Evolutionary conservation across 352 stramenopile genomes (phyloP).

Genomic region (Globisporangium carolinianum): DNA sequence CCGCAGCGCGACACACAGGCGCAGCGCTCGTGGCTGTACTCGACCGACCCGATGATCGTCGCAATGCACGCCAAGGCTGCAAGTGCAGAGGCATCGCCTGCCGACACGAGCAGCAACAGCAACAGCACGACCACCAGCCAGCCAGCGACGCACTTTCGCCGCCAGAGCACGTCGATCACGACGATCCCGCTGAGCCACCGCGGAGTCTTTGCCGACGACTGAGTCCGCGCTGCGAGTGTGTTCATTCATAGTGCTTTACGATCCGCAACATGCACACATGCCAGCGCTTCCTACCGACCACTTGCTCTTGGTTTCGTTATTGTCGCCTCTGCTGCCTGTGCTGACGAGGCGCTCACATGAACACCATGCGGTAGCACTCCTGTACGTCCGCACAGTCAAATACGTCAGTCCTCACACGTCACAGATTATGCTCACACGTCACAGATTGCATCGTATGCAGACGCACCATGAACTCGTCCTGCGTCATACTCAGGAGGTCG

Average conservation of each 20-base stretch:
- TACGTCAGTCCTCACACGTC: background rate
- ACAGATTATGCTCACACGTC: background rate
- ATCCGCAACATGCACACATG: too few relatives aligned
- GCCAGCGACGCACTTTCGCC: conserved; percentile 17
- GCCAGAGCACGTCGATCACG: conserved; percentile 57
- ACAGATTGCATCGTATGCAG: background rate
- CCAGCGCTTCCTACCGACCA: too few relatives aligned
- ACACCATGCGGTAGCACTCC: conserved; percentile 71
- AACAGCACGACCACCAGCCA: conserved; percentile 5
- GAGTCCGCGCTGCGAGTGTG: background rate
- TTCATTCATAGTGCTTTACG: too few relatives aligned
- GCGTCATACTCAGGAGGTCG: conserved; percentile 77
- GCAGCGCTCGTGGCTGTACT: conserved; percentile 77
- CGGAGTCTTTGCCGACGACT: conserved; percentile 62
- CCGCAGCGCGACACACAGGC: conserved; percentile 63
- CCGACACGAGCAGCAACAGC: conserved; percentile 6
- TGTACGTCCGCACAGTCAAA: conserved; percentile 9
- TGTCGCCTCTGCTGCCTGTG: too few relatives aligned
- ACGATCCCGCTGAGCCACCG: conserved; percentile 37
- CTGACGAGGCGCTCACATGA: conserved; percentile 11
- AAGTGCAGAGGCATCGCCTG: too few relatives aligned
- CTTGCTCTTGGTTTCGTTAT: too few relatives aligned
- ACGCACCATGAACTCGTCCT: conserved; percentile 81
- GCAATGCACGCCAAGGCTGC: conserved; percentile 30
- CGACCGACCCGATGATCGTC: conserved; percentile 56